These are phyloP conservation scores for Setaria viridis DNA, from an alignment of 202 grass and related monocot species.

Conservation along the genomic window DNA sequence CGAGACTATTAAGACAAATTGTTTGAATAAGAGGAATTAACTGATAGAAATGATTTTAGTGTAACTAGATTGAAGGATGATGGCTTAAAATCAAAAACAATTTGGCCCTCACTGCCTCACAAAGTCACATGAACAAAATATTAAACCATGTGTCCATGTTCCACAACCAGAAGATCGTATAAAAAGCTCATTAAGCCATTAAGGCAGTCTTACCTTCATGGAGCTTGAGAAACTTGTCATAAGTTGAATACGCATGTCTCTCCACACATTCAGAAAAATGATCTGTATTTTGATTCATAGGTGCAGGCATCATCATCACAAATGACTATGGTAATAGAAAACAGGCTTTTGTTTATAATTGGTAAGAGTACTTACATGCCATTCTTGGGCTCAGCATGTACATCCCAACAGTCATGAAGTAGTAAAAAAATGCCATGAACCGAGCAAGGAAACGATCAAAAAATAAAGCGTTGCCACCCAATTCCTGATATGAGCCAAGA, in stretches of 20 bases:
- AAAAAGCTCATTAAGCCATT: background rate
- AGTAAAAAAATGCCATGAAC: constrained; percentile 80
- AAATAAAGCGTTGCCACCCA: constrained; percentile 84
- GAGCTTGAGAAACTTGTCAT: constrained; percentile 93
- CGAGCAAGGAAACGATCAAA: constrained; percentile 76
- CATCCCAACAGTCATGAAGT: constrained; percentile 90
- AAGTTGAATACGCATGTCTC: constrained; percentile 95
- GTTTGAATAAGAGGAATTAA: constrained; percentile 18
- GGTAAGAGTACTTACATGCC: constrained; percentile 68
- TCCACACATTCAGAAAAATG: constrained; percentile 99
- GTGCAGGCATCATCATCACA: constrained; percentile 17
- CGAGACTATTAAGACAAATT: background rate
- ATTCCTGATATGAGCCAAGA: constrained; percentile 54
- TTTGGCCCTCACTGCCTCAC: background rate
- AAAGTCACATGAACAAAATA: background rate
- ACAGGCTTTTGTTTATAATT: background rate
- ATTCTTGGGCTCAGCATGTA: constrained; percentile 96
- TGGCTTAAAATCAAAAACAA: background rate
- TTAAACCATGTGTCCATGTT: background rate
- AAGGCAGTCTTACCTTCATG: constrained; percentile 59
- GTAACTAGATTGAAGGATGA: constrained; percentile 2
- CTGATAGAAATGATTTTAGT: background rate
- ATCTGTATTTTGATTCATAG: constrained; percentile 54
- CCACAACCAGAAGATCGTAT: background rate
- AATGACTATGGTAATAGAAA: constrained; percentile 19